Evolutionary conservation across 2,329 filamentous ascomycete species (phyloP), one percentile per base, ranked within the genome.

Genomic region (Pseudocercospora musae): DNA sequence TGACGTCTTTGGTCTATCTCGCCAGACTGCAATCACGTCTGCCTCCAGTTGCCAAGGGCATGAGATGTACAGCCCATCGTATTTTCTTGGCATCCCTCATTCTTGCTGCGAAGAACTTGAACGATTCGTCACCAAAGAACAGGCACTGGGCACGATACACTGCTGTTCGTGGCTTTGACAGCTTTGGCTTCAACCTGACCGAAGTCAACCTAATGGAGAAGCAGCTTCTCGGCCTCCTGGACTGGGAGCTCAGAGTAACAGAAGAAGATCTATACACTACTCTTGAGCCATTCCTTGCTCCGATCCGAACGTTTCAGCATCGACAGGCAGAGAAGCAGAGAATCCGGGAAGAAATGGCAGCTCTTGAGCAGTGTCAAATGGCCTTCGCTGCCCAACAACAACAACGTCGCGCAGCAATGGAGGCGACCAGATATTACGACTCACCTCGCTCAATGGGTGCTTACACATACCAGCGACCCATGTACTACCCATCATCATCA

Each of bases 181-280:
- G 83, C 73, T 99, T 98, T 73, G 91, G 92, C 71, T 98, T 99
- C 83, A 94, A 88, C 72, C 85, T 93, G 69, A 95, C 91, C 37
- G 95, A 99, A 80, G 95, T 99, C 72, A 99, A 99, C 82, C 84
- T 98, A 66, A 99, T 99, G 95, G 95, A 99, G 85, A 96, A 96
- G 85, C 95, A 99, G 80, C 85, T 99, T 29, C 88, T 99, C 57
- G 95, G 92, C 81, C 85, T 99, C 48, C 84, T 99, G 50, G 91
- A 97, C 75, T 99, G 93, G 92, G 92, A 99, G 69, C 86, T 96
- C 64, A 86, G 91, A 69, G 92, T 99, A 73, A 88, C 84, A 46
- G 87, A 92, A 73, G 84, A 93, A 60, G 92, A 98, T 72, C 87
- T 99, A 48, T 92, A 96, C 81, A 83, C 82, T 68, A 91, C 96